Base-by-base conservation (phyloP, 1,284 basidiomycete genomes). In the Fomitopsis palustris region DNA sequence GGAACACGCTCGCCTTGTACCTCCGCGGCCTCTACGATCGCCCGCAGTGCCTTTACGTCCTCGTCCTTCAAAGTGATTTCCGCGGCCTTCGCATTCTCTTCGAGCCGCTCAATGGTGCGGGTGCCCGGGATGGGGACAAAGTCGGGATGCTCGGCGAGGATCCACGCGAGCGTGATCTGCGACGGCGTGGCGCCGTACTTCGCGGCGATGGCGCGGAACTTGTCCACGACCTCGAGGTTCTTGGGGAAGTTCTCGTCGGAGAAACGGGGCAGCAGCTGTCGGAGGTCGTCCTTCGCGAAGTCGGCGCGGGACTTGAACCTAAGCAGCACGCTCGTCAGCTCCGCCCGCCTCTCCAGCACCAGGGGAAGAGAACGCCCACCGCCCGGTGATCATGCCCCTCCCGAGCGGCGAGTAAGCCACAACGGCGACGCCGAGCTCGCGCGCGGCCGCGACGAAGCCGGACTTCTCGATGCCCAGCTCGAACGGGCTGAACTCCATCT, bases 401-500 rank as follows among this genome's bases (percentile, higher is more conserved):
- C 77, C 77, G n/a, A 79, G 64, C 0, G 77, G 78, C 7, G 73
- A 73, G 62, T 80, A 81, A 7, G 78, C 78, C 12, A 79, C 65
- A 58, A 81, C 43, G 67, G 62, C 58, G 21, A 72, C 64, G 4
- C 69, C 70, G 21, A 74, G 67, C 61, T 70, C 8, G 45, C 72
- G 66, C 1, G 70, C 69, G 3, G 71, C 64, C 42, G 67, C 62
- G 9, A 74, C 64, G 9, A 76, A 49, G 6, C 64, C 69, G 17
- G 45, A 47, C 23, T 47, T 31, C 25, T 62, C 74, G 43, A 74
- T 71, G 43, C 70, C 70, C 10, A 74, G 66, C 37, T 72, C 72
- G 70, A 77, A 81, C 0, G 79, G 77, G 21, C 75, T 78, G 63
- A 72, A 76, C 61, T 82, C 79, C 47, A 78, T 66, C 61, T 82